A percentile compares a stretch with the other conserved stretches of the same genome.
Conservation (phyloP, 495 filamentous ascomycete species). For the Cladorrhinum samala region DNA sequence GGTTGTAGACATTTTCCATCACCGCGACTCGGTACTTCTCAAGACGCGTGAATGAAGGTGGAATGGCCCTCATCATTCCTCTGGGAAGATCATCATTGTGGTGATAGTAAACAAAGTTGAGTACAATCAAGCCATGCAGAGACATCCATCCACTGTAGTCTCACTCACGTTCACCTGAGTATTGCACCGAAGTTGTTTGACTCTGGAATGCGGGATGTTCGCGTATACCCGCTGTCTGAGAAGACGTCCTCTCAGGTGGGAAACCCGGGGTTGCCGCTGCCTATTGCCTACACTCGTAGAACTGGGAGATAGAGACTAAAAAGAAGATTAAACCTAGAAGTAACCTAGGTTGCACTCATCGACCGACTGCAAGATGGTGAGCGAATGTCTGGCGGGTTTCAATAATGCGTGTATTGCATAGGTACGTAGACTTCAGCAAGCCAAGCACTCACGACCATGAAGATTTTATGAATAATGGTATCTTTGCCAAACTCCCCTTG, state of each 20-base stretch:
- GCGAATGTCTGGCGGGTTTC: too few relatives aligned
- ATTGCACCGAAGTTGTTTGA: neutral
- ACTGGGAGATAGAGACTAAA: too few relatives aligned
- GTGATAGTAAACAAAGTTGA: neutral
- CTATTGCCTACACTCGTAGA: too few relatives aligned
- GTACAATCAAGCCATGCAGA: neutral
- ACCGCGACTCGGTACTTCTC: neutral
- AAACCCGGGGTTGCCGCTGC: neutral
- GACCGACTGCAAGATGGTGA: too few relatives aligned
- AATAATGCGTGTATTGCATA: too few relatives aligned
- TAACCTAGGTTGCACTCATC: too few relatives aligned
- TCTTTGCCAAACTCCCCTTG: too few relatives aligned
- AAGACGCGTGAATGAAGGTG: neutral
- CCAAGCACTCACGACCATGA: too few relatives aligned
- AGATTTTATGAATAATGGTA: too few relatives aligned
- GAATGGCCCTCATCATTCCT: slow-evolving; percentile 3
- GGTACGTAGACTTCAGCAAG: too few relatives aligned
- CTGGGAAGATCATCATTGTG: neutral
- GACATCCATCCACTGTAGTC: neutral
- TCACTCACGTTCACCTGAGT: neutral
- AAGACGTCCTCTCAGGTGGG: neutral
- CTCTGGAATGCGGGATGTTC: slow-evolving; percentile 7
- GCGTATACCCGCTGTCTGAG: neutral
- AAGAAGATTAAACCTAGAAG: neutral
- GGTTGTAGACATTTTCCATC: neutral